These are phyloP conservation scores for Quercus parvula DNA, from an alignment of 306 rosid genomes.

Conservation along the genomic window DNA sequence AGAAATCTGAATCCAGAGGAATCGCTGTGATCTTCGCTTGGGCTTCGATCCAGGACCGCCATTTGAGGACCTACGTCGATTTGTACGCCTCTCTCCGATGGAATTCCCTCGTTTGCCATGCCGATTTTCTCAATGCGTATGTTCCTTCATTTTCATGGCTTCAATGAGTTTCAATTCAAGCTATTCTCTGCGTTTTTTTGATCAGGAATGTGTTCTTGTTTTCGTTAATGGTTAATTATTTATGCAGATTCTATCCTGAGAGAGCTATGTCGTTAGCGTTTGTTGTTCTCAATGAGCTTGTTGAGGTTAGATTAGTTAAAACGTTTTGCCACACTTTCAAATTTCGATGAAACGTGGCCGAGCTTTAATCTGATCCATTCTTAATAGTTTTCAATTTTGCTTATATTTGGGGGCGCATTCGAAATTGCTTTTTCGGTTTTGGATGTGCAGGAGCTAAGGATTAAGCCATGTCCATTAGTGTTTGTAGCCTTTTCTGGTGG, in stretches of 20 bases:
- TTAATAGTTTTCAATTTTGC: slow-evolving; percentile 5
- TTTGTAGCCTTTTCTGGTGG: slow-evolving; percentile 85
- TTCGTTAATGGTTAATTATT: neutral
- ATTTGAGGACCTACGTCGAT: slow-evolving; percentile 52
- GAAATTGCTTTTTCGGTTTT: slow-evolving; percentile 7
- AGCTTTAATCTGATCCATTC: too few species aligned
- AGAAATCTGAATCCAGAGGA: slow-evolving; percentile 52
- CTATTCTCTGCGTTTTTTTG: neutral
- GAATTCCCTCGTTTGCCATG: slow-evolving; percentile 81
- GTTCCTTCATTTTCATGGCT: slow-evolving; percentile 1
- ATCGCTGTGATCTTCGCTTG: slow-evolving; percentile 81
- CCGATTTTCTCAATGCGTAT: slow-evolving; percentile 81
- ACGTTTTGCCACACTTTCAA: too few species aligned
- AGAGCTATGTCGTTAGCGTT: slow-evolving; percentile 69
- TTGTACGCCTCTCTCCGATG: slow-evolving; percentile 76
- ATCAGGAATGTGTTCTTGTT: neutral
- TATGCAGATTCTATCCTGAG: slow-evolving; percentile 73
- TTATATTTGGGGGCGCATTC: slow-evolving; percentile 15
- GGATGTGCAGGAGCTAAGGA: slow-evolving; percentile 67
- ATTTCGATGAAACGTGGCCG: too few species aligned
- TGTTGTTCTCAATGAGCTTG: slow-evolving; percentile 78
- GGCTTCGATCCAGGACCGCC: slow-evolving; percentile 66
- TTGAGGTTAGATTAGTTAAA: slow-evolving; percentile 55
- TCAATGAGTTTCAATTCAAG: neutral
- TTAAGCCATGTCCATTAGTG: slow-evolving; percentile 70